Conservation (phyloP, 106 monocot genomes). For the Hemerocallis citrina region DNA sequence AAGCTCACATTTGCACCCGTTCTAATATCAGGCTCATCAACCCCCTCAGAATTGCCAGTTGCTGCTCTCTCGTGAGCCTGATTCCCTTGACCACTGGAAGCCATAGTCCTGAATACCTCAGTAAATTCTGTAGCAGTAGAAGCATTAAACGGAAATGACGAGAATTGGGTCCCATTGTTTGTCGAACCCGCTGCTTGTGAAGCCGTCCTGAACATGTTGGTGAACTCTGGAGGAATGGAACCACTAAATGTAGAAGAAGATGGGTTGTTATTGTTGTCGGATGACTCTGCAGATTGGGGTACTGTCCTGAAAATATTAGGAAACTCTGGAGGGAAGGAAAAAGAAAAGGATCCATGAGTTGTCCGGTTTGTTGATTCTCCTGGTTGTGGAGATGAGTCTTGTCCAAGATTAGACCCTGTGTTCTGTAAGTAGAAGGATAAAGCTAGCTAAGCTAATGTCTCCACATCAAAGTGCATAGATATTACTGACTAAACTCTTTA, state of each 20-base stretch:
- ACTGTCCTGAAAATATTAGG: background rate
- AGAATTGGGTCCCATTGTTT: background rate
- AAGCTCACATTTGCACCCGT: constrained; percentile 12
- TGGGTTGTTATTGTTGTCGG: background rate
- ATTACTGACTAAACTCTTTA: background rate
- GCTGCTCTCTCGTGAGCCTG: constrained; percentile 5
- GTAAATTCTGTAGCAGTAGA: constrained; percentile 9
- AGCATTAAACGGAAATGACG: constrained; percentile 13
- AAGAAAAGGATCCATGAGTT: constrained; percentile 1
- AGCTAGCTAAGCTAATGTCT: background rate
- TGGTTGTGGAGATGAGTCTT: constrained; percentile 4
- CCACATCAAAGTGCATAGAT: background rate
- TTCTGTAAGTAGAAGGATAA: constrained; percentile 1
- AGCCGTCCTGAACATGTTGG: constrained; percentile 12
- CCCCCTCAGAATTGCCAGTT: constrained; percentile 5
- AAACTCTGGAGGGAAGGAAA: background rate
- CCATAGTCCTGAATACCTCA: constrained; percentile 11
- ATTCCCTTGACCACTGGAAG: background rate
- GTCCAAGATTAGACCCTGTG: background rate
- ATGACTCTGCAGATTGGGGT: background rate
- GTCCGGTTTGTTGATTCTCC: background rate
- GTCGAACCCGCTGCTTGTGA: constrained; percentile 3
- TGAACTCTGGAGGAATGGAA: constrained; percentile 9
- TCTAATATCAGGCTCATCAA: constrained; percentile 1
- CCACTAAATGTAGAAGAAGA: constrained; percentile 1